Base-by-base conservation (phyloP, 805 yeast genomes). In the Komagataella mondaviorum region DNA sequence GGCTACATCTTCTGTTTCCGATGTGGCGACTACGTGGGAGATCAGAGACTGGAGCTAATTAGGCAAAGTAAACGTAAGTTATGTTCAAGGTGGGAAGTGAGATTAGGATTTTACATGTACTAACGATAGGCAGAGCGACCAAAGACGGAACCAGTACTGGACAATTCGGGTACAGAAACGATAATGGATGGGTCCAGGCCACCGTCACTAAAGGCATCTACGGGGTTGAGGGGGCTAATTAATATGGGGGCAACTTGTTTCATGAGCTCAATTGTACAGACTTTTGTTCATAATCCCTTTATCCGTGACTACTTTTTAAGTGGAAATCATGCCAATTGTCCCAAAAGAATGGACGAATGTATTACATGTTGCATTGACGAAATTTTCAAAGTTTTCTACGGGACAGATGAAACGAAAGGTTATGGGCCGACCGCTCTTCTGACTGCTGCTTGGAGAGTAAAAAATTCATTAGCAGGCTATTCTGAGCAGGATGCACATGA, bases 401-500 rank as follows among this genome's bases (percentile, higher is more conserved):
- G 91, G 0, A 73, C 83, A 2, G 69, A 74, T 16, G 68, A 73
- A 30, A 73, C 77, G 47, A 74, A 80, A 36, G 89, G 95, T 2
- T 83, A 70, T 67, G 97, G 98, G 0, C 84, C 93, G 55, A 82
- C 93, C 2, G 78, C 85, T 49, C 66, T 93, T 48, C 71, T 93
- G 49, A 75, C 79, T n/a, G 87, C 96, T 10, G 83, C 96, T 1
- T 89, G 96, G 91, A 83, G 82, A 59, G 82, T 83, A 48, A 86
- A 88, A 58, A 78, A 85, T 56, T 77, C 88, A 39, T 75, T 93
- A 53, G 96, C 97, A 0, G 99, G 99, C 1, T 90, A 90, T 57
- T 85, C 93, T 43, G 97, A 93, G 66, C 99, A 93, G 66, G 99
- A 93, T 64, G 98, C 99, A 0, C 99, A 93, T 67, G 99, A 93